Base-by-base conservation (phyloP, 441 rosid genomes). In the Mallotus japonicus region DNA sequence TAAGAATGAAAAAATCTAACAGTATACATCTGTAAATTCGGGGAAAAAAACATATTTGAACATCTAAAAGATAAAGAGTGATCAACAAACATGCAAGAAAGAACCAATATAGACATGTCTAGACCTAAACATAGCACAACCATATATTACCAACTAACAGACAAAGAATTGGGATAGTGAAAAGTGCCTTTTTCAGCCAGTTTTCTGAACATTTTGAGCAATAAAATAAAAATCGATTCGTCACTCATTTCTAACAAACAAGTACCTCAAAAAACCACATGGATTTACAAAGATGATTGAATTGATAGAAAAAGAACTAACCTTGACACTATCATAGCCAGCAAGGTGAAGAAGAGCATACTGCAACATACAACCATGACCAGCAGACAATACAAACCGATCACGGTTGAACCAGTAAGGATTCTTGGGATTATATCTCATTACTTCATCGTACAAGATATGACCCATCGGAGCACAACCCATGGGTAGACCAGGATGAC, bases 371-470 rank as follows among this genome's bases (percentile, higher is more conserved):
- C 98, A 96, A 4, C 99, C 99, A 71, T 96, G 99, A 5, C 99
- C 99, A 61, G 99, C 99, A 51, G 98, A 93, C 77, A 96, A 75
- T 24, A 96, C 95, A 65, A 96, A 96, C 6, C 99, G 91, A 56
- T 96, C 99, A 55, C 99, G 92, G 75, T 96, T 96, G 75, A 96
- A 96, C 99, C 98, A 96, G 64, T 92, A 93, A 9, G 99, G 99
- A 61, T 89, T 96, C 89, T 92, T 92, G 0, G 98, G 99, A 77
- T 96, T 96, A 67, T 92, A 96, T 80, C 85, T 90, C 98, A 96
- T 93, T 17, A 92, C 79, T 80, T 96, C 99, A 69, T 96, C 99
- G 79, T 92, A 96, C 74, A 96, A 76, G n/a, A 96, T 81, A 82
- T 96, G 98, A 42, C 97, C 97, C 88, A 93, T 78, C 24, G 99